A percentile compares a stretch with the other conserved stretches of the same genome.
Conservation (phyloP, 805 yeast genomes). For the Yarrowia sp. region DNA sequence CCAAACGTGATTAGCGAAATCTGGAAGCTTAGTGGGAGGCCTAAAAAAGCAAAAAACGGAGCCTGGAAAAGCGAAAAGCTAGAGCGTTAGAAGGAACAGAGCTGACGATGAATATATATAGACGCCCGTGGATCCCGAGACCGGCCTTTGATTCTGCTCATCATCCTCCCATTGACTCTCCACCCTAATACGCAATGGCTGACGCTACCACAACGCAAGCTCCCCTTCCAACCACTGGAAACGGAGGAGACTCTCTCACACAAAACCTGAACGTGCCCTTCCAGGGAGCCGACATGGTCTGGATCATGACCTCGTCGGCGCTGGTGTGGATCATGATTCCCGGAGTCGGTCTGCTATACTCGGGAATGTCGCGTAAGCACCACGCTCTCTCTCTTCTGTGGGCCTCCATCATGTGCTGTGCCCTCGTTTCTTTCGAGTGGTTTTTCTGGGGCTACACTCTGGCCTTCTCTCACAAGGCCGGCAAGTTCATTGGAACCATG, state of each 20-base stretch:
- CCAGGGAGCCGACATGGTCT: conserved; percentile 78
- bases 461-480: conserved; percentile 74
- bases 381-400: conserved; percentile 93
- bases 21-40: not conserved
- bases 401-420: conserved; percentile 90
- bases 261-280: conserved; percentile 74
- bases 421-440: conserved; percentile 91
- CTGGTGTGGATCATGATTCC: conserved; percentile 85
- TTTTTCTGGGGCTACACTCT: conserved; percentile 98
- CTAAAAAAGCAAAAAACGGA: not conserved
- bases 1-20: conserved; percentile 27
- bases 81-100: not conserved
- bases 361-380: conserved; percentile 92
- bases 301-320: conserved; percentile 60
- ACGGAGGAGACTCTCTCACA: conserved; percentile 82
- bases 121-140: not conserved
- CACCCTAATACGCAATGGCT: conserved; percentile 25
- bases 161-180: not conserved
- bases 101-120: conserved; percentile 1
- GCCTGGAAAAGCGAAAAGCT: not conserved
- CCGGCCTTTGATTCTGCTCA: not conserved
- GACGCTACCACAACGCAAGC: conserved; percentile 37
- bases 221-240: conserved; percentile 44
- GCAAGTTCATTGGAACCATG: conserved; percentile 80
- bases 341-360: conserved; percentile 90